These are phyloP conservation scores for Mercurialis annua DNA, from an alignment of 345 rosid species.

Conservation along the genomic window DNA sequence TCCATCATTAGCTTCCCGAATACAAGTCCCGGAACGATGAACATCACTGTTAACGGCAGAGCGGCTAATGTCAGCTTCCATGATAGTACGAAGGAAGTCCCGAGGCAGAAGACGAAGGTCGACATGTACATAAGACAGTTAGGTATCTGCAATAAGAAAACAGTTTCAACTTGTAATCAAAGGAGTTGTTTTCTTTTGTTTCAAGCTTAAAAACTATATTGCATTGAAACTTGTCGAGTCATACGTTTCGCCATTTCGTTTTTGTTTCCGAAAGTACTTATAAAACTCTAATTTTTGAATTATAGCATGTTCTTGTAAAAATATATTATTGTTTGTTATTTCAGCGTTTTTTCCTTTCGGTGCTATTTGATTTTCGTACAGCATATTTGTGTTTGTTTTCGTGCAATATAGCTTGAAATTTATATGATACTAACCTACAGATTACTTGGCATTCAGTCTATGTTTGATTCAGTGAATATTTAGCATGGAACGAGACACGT, in stretches of 20 bases:
- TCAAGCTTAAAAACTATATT: neutral
- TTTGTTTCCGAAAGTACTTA: too few species aligned
- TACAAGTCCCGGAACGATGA: constrained; percentile 51
- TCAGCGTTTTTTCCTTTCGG: too few species aligned
- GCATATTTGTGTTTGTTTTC: too few species aligned
- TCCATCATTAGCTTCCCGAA: constrained; percentile 71
- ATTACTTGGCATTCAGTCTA: neutral
- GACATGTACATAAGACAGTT: constrained; percentile 49
- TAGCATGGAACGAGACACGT: too few species aligned
- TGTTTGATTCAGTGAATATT: neutral
- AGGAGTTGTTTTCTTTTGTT: neutral
- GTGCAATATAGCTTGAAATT: too few species aligned
- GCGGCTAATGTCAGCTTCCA: constrained; percentile 61
- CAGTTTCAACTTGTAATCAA: neutral
- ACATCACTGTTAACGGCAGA: constrained; percentile 50
- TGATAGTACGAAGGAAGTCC: constrained; percentile 44
- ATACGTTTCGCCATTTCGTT: too few species aligned
- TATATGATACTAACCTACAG: too few species aligned
- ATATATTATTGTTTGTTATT: too few species aligned
- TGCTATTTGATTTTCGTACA: too few species aligned
- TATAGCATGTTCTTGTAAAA: too few species aligned
- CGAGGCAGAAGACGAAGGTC: constrained; percentile 52
- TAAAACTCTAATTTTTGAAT: too few species aligned
- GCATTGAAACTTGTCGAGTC: too few species aligned
- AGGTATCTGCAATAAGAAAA: constrained; percentile 46